A percentile compares a stretch with the other conserved stretches of the same genome.
Conservation (phyloP, 2,329 filamentous ascomycete genomes). For the Xylaria sp. region DNA sequence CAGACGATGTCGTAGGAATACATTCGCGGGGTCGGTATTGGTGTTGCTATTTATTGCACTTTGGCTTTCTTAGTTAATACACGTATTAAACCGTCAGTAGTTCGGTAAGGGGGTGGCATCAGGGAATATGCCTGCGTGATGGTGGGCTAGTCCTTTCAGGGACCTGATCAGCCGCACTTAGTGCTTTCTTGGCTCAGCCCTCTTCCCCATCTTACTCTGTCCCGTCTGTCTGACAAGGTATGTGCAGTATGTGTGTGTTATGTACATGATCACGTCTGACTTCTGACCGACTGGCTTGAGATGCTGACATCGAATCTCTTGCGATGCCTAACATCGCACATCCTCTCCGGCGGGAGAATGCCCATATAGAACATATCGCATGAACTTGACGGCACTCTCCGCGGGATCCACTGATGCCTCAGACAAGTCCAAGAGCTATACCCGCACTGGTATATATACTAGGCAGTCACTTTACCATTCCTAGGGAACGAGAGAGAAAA, state of each 20-base stretch:
- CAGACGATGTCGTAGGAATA: not conserved
- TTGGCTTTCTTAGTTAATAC: not conserved
- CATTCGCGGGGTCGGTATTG: not conserved
- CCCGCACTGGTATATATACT: no score
- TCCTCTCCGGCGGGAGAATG: no score
- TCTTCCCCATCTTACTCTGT: slow-evolving; percentile 5
- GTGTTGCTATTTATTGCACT: not conserved
- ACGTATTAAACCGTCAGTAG: not conserved
- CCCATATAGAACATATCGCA: no score
- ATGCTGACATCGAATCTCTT: no score
- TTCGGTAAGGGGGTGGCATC: not conserved
- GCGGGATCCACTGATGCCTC: not conserved
- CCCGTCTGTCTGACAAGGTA: not conserved
- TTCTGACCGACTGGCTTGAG: no score
- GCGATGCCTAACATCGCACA: no score
- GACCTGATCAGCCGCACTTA: slow-evolving; percentile 13
- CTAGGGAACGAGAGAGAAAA: not conserved
- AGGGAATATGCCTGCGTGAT: not conserved
- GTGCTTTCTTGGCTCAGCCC: slow-evolving; percentile 8
- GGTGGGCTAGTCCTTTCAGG: slow-evolving; percentile 1
- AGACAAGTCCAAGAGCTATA: not conserved
- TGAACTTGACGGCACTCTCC: no score
- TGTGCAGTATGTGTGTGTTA: not conserved
- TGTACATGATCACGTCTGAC: not conserved
- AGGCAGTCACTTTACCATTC: not conserved